Evolutionary conservation across 768 basidiomycete species (phyloP), one percentile per base, ranked within the genome.

Genomic region (Phylloporus rhodoxanthus): DNA sequence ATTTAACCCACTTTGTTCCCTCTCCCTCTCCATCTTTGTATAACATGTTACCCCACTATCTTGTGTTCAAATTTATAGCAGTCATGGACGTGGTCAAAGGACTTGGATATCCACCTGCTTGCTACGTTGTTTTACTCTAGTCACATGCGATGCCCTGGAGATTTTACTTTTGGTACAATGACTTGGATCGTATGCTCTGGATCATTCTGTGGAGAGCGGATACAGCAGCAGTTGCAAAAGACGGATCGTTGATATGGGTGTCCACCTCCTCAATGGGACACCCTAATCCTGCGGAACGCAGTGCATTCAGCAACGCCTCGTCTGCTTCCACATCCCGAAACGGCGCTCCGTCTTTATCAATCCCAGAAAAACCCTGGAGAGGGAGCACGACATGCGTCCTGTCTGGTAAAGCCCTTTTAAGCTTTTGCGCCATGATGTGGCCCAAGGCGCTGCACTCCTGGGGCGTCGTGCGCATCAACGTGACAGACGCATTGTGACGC

Each of bases 91-190:
- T 53, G 69, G 76, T 75, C 74, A 75, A 77, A 72, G 78, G 77
- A 79, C 77, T 67, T 69, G 74, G 75, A 75, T 69, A 63, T 68
- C 70, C 70, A 73, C 61, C 68, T 70, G 68, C 71, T 75, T 73
- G 72, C 70, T 74, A 65, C 66, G 67, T 72, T 79, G 77, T 25
- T 40, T 45, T 42, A 39, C 47, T 47, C n/a, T 47, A 48, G 51
- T 45, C 45, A 44, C 43, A 45, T 48, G 54, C 33, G 52, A 61
- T 29, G 34, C 29, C 53, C 40, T 45, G 28, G 36, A 41, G 42
- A 21, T 39, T 38, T 33, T 23, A 30, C 21, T 50, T 29, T 11
- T 48, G 36, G 42, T 44, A 38, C 39, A 25, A 32, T 29, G 32
- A 33, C 32, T 33, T 14, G n/a, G 32, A 14, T 30, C 29, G 11